Percentiles rank a stretch among this genome's conserved stretches.
Evolutionary conservation across 768 basidiomycete species (phyloP).

Genomic region (Naematelia aurantialba): DNA sequence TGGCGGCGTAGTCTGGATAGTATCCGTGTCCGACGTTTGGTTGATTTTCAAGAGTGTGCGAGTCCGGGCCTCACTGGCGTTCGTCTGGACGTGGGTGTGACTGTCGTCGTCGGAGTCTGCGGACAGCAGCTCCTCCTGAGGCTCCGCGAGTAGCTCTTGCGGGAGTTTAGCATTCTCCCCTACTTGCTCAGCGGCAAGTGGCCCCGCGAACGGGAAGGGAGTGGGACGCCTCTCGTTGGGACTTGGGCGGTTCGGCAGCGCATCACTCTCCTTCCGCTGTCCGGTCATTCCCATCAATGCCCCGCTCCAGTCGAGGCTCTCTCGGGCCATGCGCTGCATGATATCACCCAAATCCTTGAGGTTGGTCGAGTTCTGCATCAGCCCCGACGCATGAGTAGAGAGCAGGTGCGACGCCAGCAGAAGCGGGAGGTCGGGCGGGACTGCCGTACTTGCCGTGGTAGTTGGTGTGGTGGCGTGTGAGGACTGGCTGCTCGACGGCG

Average conservation of each 20-base stretch:
- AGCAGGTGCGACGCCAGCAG: constrained; percentile 39
- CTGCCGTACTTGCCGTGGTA: not conserved
- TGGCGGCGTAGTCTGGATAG: not conserved
- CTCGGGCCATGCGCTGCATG: constrained; percentile 29
- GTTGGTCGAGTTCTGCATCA: constrained; percentile 22
- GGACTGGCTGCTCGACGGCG: not conserved
- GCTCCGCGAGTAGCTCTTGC: too few relatives aligned
- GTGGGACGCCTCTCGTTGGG: not conserved
- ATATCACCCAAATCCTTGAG: constrained; percentile 21
- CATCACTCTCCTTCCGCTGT: not conserved
- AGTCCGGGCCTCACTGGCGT: not conserved
- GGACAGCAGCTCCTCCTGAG: too few relatives aligned
- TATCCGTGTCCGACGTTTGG: not conserved
- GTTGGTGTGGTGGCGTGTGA: not conserved
- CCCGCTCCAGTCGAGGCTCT: constrained; percentile 33
- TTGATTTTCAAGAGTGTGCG: not conserved
- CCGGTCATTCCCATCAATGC: constrained; percentile 27
- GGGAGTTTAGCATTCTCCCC: too few relatives aligned
- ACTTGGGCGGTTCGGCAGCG: too few relatives aligned
- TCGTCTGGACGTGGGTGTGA: not conserved
- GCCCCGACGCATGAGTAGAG: constrained; percentile 26
- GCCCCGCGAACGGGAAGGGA: not conserved
- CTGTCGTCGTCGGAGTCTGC: too few relatives aligned
- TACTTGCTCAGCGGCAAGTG: not conserved
- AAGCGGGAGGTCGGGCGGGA: constrained; percentile 17